phyloP scores from a whole-genome alignment of 805 yeast species.

The Myxozyma sirexii region DNA sequence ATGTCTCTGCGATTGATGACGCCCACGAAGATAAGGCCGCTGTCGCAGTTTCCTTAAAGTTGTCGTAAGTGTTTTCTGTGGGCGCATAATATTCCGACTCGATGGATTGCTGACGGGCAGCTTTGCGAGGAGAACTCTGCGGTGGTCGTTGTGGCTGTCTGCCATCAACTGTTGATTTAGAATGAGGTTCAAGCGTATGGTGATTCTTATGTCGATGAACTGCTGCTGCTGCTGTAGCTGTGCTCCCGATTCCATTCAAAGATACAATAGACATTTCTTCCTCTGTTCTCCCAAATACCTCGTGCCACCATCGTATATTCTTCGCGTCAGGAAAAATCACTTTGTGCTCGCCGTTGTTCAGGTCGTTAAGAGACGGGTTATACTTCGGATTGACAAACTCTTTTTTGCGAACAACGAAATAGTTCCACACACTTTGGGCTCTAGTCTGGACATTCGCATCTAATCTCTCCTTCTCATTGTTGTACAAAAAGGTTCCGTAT shows the following conservation, averaged over 20 bases:
- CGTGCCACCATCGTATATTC: conserved; percentile 86
- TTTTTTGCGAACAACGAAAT: conserved; percentile 70
- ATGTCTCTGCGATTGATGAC: conserved; percentile 25
- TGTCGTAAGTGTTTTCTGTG: no score
- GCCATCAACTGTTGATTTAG: background rate
- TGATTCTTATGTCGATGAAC: conserved; percentile 6
- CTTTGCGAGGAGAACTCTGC: background rate
- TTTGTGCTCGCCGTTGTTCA: conserved; percentile 42
- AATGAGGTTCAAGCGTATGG: conserved; percentile 8
- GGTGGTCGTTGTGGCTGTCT: conserved; percentile 9
- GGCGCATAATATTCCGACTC: no score
- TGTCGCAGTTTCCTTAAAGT: conserved; percentile 20
- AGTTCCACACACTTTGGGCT: conserved; percentile 90
- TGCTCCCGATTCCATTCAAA: conserved; percentile 25
- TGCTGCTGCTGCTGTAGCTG: conserved; percentile 26
- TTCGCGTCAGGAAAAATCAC: conserved; percentile 63
- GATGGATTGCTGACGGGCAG: background rate
- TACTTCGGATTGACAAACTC: conserved; percentile 68
- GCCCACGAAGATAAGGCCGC: conserved; percentile 29
- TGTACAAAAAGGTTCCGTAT: conserved; percentile 84
- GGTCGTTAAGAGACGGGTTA: conserved; percentile 34
- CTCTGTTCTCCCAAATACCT: conserved; percentile 74
- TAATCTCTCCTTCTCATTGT: conserved; percentile 67
- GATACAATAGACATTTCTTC: conserved; percentile 57
- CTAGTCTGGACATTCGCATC: conserved; percentile 48